A percentile compares a stretch with the other conserved stretches of the same genome.
phyloP scores from a whole-genome alignment of 768 basidiomycete genomes.

The Naganishia kalamii region DNA sequence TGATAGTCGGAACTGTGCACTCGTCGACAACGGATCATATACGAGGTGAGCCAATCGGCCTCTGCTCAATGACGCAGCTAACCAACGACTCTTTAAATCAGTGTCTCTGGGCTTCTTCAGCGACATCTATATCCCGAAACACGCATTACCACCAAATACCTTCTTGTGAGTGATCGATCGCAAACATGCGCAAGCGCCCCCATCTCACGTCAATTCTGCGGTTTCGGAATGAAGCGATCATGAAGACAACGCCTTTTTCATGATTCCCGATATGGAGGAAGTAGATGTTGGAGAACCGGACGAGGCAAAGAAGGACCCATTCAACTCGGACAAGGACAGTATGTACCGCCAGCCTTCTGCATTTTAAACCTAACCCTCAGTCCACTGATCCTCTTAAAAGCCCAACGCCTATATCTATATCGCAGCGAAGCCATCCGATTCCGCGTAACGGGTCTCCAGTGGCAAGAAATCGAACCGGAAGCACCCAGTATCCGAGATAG shows the following conservation, averaged over 20 bases:
- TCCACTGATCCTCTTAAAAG: neutral
- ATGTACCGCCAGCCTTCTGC: conserved; percentile 16
- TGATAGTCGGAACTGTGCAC: conserved; percentile 80
- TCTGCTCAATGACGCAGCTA: neutral
- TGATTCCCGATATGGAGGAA: conserved; percentile 2
- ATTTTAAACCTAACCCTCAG: too few relatives aligned
- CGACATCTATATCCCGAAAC: conserved; percentile 76
- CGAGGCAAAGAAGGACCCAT: neutral
- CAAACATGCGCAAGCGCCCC: neutral
- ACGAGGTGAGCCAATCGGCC: conserved; percentile 56
- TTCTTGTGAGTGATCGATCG: conserved; percentile 39
- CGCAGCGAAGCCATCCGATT: conserved; percentile 42
- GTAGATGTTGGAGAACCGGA: conserved; percentile 1
- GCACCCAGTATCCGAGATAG: conserved; percentile 29
- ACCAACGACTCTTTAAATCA: conserved; percentile 45
- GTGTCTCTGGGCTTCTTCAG: conserved; percentile 89
- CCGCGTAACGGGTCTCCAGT: conserved; percentile 42
- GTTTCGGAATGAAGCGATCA: conserved; percentile 1
- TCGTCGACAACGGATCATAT: conserved; percentile 80
- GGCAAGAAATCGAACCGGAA: conserved; percentile 44
- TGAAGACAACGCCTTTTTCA: conserved; percentile 14
- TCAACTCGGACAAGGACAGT: neutral
- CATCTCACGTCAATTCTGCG: neutral
- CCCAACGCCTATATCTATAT: conserved; percentile 41
- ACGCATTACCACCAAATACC: conserved; percentile 69